Conservation (phyloP, 2,329 filamentous ascomycete genomes). For the Raffaelea ambrosiae region DNA sequence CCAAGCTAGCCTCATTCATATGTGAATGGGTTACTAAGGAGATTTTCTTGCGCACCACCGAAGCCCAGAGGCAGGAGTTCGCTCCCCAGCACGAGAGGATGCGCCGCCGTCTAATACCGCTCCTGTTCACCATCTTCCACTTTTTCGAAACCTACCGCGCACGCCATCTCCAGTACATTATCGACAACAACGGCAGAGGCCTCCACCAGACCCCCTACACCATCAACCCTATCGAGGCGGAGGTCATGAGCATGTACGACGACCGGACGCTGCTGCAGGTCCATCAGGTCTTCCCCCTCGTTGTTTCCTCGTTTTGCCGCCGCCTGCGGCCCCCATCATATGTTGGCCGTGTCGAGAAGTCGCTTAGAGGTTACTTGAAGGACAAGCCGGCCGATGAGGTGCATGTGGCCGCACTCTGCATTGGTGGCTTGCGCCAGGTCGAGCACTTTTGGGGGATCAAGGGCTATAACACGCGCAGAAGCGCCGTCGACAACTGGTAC, state of each 20-base stretch:
- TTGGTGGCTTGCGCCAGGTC: conserved; percentile 55
- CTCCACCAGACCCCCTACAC: conserved; percentile 46
- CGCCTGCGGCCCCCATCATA: conserved; percentile 56
- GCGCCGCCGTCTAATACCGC: conserved; percentile 53
- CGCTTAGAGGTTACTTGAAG: conserved; percentile 53
- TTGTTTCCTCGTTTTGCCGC: conserved; percentile 56
- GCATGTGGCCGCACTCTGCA: conserved; percentile 49
- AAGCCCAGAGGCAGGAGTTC: conserved; percentile 46
- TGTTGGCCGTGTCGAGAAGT: conserved; percentile 53
- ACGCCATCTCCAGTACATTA: conserved; percentile 48
- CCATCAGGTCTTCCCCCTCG: conserved; percentile 55
- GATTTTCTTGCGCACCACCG: conserved; percentile 52
- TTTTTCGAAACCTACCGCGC: conserved; percentile 59
- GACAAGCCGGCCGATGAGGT: conserved; percentile 56
- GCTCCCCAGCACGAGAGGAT: conserved; percentile 54
- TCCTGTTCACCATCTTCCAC: conserved; percentile 58
- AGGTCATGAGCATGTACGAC: conserved; percentile 58
- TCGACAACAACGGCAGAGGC: conserved; percentile 41
- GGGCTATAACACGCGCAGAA: conserved; percentile 52
- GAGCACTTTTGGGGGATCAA: conserved; percentile 59
- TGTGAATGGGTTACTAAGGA: conserved; percentile 58
- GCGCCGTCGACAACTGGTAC: conserved; percentile 53
- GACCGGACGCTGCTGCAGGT: conserved; percentile 53
- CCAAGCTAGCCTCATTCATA: conserved; percentile 53
- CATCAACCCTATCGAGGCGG: conserved; percentile 51